phyloP scores from a whole-genome alignment of 305 asterid genomes.

The Lippia alba region DNA sequence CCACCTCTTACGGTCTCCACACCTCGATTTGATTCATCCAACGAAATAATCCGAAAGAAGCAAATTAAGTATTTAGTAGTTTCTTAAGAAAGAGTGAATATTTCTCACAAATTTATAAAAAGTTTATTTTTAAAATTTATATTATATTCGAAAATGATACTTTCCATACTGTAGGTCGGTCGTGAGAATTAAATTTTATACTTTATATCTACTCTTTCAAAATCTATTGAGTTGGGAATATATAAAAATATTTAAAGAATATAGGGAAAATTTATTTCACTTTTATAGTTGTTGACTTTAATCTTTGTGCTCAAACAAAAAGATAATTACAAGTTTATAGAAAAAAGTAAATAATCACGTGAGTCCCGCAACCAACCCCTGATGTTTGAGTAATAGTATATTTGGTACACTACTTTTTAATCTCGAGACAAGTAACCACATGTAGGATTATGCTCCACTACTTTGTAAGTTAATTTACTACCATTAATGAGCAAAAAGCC shows the following conservation, averaged over 20 bases:
- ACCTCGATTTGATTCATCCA: no score
- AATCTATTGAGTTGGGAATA: no score
- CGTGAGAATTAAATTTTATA: no score
- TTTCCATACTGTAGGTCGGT: no score
- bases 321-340: neutral
- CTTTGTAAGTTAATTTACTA: neutral
- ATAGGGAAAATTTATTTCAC: neutral
- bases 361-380: conserved; percentile 28
- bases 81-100: no score
- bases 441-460: neutral
- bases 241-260: neutral
- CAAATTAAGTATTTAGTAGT: no score
- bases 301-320: neutral
- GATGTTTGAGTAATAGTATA: neutral
- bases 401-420: conserved; percentile 1
- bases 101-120: no score
- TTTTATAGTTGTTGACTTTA: conserved; percentile 6
- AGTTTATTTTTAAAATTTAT: no score
- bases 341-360: conserved; percentile 25
- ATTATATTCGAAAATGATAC: no score
- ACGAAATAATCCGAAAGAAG: no score
- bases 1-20: no score
- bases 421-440: conserved; percentile 26
- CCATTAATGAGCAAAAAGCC: neutral
- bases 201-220: no score